Evolutionary conservation across 495 filamentous ascomycete genomes (phyloP), one percentile per base, ranked within the genome.

Genomic region (Glarea lozoyensis): DNA sequence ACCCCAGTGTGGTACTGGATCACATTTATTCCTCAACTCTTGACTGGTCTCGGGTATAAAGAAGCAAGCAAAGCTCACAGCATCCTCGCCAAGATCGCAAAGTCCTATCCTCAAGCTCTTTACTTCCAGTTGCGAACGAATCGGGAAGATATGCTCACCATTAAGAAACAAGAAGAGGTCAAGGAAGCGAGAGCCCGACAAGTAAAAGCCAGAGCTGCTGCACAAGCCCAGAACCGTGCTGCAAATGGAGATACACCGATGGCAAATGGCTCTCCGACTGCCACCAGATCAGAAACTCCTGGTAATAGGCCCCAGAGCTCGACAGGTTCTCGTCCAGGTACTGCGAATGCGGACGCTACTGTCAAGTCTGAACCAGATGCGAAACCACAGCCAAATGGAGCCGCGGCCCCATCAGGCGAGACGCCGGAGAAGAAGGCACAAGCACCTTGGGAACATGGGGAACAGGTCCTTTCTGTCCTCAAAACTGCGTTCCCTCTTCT

Each of bases 1-100:
- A 88, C 83, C 5, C 88, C 87, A 1, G 83, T 92, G 13, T 99
- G 93, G 93, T 97, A 96, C 62, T 99, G 93, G 93, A 96, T 96
- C 43, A 96, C 92, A 0, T 99, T 88, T 60, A 96, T 99, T 50
- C 93, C 93, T 17, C 93, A 99, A 58, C 75, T 99, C 31, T 72
- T 99, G 20, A 86, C 83, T 30, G 89, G 88, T 40, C 68, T 97
- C 45, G 85, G 81, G 9, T 82, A 94, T 49, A 86, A 86, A 43
- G 93, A 99, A 63, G 88, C 87, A 12, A 75, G 76, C n/a, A 78
- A 93, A 36, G 81, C 88, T 46, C 79, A 89, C 43, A 71, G 65
- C 34, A 81, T 99, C 24, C 68, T 99, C 16, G 71, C 84, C 17
- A 96, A 94, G 67, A 88, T 99, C 54, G 93, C 93, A 24, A 97